Conservation (phyloP, 2,329 filamentous ascomycete genomes). For the Botrytis byssoidea region DNA sequence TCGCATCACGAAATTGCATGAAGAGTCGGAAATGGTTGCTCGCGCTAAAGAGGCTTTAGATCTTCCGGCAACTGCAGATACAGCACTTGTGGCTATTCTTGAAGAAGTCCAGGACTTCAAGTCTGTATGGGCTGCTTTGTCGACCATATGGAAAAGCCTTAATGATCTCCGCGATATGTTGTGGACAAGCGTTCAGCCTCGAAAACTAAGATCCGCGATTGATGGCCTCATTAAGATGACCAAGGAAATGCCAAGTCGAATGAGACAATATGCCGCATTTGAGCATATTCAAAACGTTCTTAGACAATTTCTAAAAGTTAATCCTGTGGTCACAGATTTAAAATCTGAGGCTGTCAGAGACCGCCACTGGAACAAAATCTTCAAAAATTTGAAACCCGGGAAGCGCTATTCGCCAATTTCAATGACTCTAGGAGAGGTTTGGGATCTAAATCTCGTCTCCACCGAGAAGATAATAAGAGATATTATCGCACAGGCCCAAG, state of each 20-base stretch:
- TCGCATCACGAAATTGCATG: conserved; percentile 79
- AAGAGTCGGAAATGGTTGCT: conserved; percentile 88
- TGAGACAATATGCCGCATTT: conserved; percentile 99
- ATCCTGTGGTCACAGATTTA: conserved; percentile 80
- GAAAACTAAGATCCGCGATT: conserved; percentile 85
- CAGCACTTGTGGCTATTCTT: conserved; percentile 77
- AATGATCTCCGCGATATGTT: conserved; percentile 89
- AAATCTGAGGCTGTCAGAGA: conserved; percentile 97
- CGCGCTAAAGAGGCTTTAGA: conserved; percentile 97
- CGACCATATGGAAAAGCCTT: conserved; percentile 93
- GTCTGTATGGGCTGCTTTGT: conserved; percentile 94
- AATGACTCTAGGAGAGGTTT: conserved; percentile 96
- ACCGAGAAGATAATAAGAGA: conserved; percentile 87
- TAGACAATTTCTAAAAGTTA: conserved; percentile 86
- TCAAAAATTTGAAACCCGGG: conserved; percentile 88
- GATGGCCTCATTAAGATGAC: conserved; percentile 96
- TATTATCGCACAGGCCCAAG: conserved; percentile 92
- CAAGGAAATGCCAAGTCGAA: conserved; percentile 97
- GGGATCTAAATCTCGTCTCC: conserved; percentile 88
- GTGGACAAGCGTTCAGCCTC: conserved; percentile 93
- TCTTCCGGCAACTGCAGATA: conserved; percentile 75
- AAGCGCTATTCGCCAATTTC: conserved; percentile 92
- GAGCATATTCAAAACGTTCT: conserved; percentile 95
- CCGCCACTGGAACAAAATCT: conserved; percentile 96
- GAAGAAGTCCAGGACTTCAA: conserved; percentile 99